Evolutionary conservation across 352 stramenopile species (phyloP).

Genomic region (Phytophthora cactorum): DNA sequence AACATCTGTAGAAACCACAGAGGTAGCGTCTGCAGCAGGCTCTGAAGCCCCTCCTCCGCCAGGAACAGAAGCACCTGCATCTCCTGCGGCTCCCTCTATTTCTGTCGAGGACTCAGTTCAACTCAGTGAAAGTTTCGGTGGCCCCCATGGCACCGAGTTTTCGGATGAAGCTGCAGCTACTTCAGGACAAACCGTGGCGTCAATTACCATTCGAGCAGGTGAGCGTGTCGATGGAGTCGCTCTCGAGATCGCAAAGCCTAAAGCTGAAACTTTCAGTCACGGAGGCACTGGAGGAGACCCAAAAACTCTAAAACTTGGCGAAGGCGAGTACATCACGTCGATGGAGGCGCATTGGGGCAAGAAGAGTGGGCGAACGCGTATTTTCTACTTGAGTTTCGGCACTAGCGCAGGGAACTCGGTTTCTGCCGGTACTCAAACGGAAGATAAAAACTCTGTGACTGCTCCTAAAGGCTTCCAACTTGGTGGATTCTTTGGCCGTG

Average conservation of each 20-base stretch:
- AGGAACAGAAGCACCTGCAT: no score
- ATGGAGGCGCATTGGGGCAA: slow-evolving; percentile 34
- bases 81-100: slow-evolving; percentile 18
- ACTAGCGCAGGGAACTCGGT: slow-evolving; percentile 30
- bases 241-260: slow-evolving; percentile 19
- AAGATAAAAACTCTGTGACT: slow-evolving; percentile 20
- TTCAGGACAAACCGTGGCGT: slow-evolving; percentile 20
- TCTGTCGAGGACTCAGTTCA: slow-evolving; percentile 21
- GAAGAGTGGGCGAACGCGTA: slow-evolving; percentile 16
- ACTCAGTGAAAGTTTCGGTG: slow-evolving; percentile 25
- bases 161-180: slow-evolving; percentile 25
- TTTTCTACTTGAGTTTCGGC: slow-evolving; percentile 28
- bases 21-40: neutral
- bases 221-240: slow-evolving; percentile 26
- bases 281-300: slow-evolving; percentile 16
- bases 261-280: slow-evolving; percentile 17
- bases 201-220: slow-evolving; percentile 23
- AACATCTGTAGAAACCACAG: neutral
- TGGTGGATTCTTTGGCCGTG: slow-evolving; percentile 31
- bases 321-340: slow-evolving; percentile 22
- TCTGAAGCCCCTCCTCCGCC: neutral
- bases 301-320: slow-evolving; percentile 17
- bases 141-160: slow-evolving; percentile 25
- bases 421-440: slow-evolving; percentile 17
- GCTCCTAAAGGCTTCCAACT: slow-evolving; percentile 37